Conservation (phyloP, 1,284 basidiomycete species). For the Trametes polyzona region DNA sequence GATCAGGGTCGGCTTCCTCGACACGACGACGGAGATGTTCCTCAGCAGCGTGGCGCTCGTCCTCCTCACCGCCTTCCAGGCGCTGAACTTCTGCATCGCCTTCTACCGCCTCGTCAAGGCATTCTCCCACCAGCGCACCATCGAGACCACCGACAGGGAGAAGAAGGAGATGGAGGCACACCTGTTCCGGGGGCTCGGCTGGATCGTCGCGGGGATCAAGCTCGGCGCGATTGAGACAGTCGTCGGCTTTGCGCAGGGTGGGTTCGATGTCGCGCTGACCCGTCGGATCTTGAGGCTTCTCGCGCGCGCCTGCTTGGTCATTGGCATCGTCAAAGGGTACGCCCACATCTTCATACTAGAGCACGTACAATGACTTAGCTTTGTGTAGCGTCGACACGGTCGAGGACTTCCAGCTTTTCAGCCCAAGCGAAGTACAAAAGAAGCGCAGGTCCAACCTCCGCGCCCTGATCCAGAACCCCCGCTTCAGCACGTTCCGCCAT, state of each 20-base stretch:
- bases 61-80: conserved; percentile 59
- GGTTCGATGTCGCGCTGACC: conserved; percentile 55
- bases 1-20: conserved; percentile 48
- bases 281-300: conserved; percentile 62
- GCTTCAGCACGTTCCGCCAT: conserved; percentile 55
- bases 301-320: conserved; percentile 54
- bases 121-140: conserved; percentile 52
- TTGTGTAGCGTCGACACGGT: conserved; percentile 34
- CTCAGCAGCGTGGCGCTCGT: conserved; percentile 63
- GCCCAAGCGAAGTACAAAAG: conserved; percentile 21
- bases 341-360: conserved; percentile 25
- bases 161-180: conserved; percentile 48
- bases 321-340: conserved; percentile 70
- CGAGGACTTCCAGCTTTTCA: conserved; percentile 38
- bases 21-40: conserved; percentile 47
- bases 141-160: conserved; percentile 43
- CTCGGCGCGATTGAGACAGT: conserved; percentile 66
- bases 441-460: conserved; percentile 37
- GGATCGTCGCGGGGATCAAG: conserved; percentile 62
- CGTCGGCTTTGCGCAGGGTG: conserved; percentile 60
- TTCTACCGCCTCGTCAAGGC: conserved; percentile 59
- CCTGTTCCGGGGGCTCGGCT: conserved; percentile 61
- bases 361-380: background rate
- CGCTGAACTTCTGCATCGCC: conserved; percentile 56
- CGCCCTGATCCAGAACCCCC: conserved; percentile 57